Evolutionary conservation across 495 filamentous ascomycete species (phyloP).

Genomic region (Aspergillus asperescens): DNA sequence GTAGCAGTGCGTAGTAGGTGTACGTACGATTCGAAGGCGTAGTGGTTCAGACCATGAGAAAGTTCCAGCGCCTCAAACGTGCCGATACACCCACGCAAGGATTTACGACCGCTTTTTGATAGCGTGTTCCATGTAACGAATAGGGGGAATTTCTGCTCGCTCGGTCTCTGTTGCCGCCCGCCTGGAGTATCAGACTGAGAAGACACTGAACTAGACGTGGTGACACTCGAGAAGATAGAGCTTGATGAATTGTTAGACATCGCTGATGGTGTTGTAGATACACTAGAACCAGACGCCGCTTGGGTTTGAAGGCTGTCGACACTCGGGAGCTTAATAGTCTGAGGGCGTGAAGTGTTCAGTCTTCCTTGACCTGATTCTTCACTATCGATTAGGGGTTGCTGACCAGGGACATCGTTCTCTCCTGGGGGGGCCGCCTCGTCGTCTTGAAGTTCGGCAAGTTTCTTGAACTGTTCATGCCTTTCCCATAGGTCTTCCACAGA

Average conservation of each 20-base stretch:
- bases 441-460: conserved; percentile 29
- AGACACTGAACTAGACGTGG: conserved; percentile 42
- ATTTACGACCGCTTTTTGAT: conserved; percentile 54
- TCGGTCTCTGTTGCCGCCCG: conserved; percentile 18
- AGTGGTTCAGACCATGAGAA: conserved; percentile 63
- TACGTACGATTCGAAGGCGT: conserved; percentile 77
- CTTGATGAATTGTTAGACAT: conserved; percentile 41
- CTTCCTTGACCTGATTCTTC: conserved; percentile 26
- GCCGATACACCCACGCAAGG: conserved; percentile 90
- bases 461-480: conserved; percentile 44
- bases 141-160: conserved; percentile 52
- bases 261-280: conserved; percentile 42
- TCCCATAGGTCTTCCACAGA: conserved; percentile 71
- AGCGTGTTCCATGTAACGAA: conserved; percentile 95
- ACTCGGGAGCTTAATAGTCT: conserved; percentile 28
- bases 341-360: conserved; percentile 13
- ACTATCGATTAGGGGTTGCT: conserved; percentile 24
- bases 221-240: conserved; percentile 37
- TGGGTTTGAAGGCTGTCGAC: conserved; percentile 34
- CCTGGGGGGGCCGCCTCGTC: conserved; percentile 18
- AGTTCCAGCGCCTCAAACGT: conserved; percentile 83
- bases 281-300: conserved; percentile 37
- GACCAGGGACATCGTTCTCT: conserved; percentile 15
- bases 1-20: background rate
- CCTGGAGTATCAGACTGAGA: conserved; percentile 24